Base-by-base conservation (phyloP, 768 basidiomycete species). In the Naganishia randhawae region DNA sequence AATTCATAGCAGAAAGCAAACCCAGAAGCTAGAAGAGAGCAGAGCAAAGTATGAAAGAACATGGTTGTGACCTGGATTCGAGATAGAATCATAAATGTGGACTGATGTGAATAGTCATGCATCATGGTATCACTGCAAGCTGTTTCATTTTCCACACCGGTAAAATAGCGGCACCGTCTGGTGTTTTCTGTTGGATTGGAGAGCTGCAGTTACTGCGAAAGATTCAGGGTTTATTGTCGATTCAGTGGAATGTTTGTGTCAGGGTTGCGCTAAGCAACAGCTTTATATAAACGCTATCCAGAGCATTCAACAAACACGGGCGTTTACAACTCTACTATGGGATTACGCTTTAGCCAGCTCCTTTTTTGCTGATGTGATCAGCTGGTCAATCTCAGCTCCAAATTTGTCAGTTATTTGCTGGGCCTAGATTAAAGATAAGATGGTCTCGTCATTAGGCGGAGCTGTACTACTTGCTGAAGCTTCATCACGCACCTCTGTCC, bases 321-420 rank as follows among this genome's bases (percentile, higher is more conserved):
- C n/a, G 41, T 42, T 19, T 42, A 42, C 41, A 42, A 42, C 29
- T 31, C 29, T 32, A 52, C 14, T 29, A 52, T 32, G 51, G 25
- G 22, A 61, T 37, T 70, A 77, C 27, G 66, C 77, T 71, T 78
- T 77, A 6, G 76, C 78, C 50, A 81, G 73, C 63, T 80, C 79
- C 72, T 79, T 79, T 73, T 78, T 81, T 13, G 76, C 78, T 50
- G 71, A 67, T 0, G 65, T 65, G 48, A 79, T 45, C 32, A 74
- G 54, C n/a, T 66, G 73, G 64, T 80, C 78, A 50, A 81, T 55
- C 63, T 74, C 69, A 35, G 68, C 70, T 22, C 68, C 73, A 50
- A 65, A 70, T 25, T 77, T 71, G 64, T 81, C 77, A 27, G 75
- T 75, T 22, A 80, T 42, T n/a, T 75, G 71, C 65, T 81, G 78